These are phyloP conservation scores for Papiliotrema flavescens DNA, from an alignment of 1,284 basidiomycete genomes.

Conservation along the genomic window DNA sequence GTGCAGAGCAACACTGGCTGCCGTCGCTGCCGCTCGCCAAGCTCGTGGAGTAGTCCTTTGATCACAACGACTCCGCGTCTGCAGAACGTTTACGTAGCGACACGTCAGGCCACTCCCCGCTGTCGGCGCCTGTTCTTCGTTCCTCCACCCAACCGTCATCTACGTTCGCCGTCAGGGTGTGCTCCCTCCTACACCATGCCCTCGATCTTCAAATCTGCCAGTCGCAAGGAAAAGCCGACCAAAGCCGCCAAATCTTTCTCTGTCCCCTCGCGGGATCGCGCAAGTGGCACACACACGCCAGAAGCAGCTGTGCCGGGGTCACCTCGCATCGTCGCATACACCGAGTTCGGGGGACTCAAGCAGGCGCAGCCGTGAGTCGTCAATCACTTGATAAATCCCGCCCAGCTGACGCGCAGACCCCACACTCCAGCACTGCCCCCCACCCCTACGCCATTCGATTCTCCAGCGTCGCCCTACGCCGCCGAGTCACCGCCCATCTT, in stretches of 20 bases:
- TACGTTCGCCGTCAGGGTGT: too few species aligned
- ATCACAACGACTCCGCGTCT: too few species aligned
- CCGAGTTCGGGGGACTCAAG: not conserved
- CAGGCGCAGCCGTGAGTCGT: not conserved
- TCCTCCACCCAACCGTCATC: too few species aligned
- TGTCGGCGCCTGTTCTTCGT: too few species aligned
- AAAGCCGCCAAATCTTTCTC: not conserved
- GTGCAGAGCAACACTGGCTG: too few species aligned
- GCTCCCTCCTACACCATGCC: conserved; percentile 1
- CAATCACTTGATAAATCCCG: not conserved
- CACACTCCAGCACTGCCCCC: not conserved
- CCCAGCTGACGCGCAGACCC: not conserved
- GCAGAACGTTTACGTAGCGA: too few species aligned
- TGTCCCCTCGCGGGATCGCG: conserved; percentile 1
- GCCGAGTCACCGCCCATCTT: conserved; percentile 2
- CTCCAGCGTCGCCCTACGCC: not conserved
- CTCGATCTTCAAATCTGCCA: not conserved
- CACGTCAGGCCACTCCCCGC: too few species aligned
- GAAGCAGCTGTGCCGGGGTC: too few species aligned
- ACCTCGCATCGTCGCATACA: not conserved
- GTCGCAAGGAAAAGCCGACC: not conserved
- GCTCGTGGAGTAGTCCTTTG: too few species aligned
- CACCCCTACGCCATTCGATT: not conserved
- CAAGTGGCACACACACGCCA: not conserved
- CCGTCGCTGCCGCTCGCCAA: too few species aligned